Evolutionary conservation across 306 rosid species (phyloP).

Genomic region (Astragalus glycyphyllos): DNA sequence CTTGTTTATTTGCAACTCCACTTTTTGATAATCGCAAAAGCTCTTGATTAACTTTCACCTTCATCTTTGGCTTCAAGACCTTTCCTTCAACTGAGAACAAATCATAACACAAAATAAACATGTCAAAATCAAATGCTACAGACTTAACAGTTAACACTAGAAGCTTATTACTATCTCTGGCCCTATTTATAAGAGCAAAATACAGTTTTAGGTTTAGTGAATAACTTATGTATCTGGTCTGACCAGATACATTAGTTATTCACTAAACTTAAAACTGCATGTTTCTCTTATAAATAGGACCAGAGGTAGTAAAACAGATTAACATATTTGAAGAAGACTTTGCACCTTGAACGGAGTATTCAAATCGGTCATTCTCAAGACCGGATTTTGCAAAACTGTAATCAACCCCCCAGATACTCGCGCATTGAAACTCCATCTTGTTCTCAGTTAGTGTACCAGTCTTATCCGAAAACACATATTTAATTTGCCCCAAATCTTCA

Average conservation of each 20-base stretch:
- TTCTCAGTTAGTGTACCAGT: constrained; percentile 98
- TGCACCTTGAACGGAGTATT: constrained; percentile 66
- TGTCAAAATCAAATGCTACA: not conserved
- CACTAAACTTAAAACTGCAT: too few species aligned
- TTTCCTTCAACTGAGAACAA: constrained; percentile 65
- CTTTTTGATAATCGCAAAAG: constrained; percentile 62
- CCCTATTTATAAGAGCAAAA: too few species aligned
- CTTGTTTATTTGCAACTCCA: constrained; percentile 52
- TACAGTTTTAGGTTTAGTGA: too few species aligned
- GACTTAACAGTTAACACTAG: not conserved
- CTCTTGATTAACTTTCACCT: constrained; percentile 67
- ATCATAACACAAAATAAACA: constrained; percentile 40
- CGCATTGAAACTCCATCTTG: constrained; percentile 95
- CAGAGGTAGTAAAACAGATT: constrained; percentile 4
- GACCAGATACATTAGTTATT: too few species aligned
- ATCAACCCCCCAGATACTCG: constrained; percentile 88
- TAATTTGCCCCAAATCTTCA: constrained; percentile 96
- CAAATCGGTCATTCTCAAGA: constrained; percentile 53
- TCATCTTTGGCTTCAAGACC: constrained; percentile 78
- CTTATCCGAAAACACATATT: constrained; percentile 92
- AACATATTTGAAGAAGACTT: constrained; percentile 12
- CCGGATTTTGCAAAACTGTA: constrained; percentile 51
- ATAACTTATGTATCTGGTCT: too few species aligned
- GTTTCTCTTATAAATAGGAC: too few species aligned
- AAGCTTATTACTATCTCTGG: too few species aligned